These are phyloP conservation scores for Naganishia sp. DNA, from an alignment of 1,284 basidiomycete species.

Conservation along the genomic window DNA sequence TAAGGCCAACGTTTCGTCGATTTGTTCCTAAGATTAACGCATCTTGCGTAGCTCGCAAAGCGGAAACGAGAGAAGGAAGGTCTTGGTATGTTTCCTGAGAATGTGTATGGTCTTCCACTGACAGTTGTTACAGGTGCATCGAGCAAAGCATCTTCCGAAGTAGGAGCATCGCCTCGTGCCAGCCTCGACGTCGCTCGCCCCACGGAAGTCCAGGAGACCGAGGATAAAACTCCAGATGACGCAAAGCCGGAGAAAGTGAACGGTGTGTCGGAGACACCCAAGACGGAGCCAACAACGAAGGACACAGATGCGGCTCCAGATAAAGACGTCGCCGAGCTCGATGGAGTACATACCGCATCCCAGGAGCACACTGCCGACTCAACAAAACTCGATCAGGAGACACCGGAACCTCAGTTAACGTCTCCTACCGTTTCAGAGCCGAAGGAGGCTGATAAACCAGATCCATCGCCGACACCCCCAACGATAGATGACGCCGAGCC, in stretches of 20 bases:
- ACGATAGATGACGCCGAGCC: neutral
- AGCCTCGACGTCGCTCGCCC: conserved; percentile 23
- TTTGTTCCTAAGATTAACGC: neutral
- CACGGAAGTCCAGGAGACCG: neutral
- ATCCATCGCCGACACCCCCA: neutral
- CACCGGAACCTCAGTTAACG: neutral
- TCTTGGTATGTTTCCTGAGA: conserved; percentile 6
- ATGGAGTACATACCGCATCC: neutral
- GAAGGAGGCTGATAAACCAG: no score
- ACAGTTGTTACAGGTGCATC: conserved; percentile 2
- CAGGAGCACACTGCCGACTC: neutral
- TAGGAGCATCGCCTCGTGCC: conserved; percentile 21
- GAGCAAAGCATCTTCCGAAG: conserved; percentile 27
- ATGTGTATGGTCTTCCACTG: neutral
- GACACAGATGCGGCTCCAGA: neutral
- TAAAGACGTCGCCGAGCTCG: neutral
- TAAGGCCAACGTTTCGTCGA: conserved; percentile 28
- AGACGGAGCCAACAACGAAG: neutral
- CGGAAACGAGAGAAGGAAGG: conserved; percentile 30
- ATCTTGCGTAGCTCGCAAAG: conserved; percentile 23
- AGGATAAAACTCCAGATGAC: neutral
- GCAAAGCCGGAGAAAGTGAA: neutral
- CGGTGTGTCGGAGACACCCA: neutral
- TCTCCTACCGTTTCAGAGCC: neutral
- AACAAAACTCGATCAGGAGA: neutral